Percentiles rank a stretch among this genome's conserved stretches.
These are phyloP conservation scores for Lyophyllum decastes DNA, from an alignment of 768 basidiomycete genomes.

Conservation along the genomic window DNA sequence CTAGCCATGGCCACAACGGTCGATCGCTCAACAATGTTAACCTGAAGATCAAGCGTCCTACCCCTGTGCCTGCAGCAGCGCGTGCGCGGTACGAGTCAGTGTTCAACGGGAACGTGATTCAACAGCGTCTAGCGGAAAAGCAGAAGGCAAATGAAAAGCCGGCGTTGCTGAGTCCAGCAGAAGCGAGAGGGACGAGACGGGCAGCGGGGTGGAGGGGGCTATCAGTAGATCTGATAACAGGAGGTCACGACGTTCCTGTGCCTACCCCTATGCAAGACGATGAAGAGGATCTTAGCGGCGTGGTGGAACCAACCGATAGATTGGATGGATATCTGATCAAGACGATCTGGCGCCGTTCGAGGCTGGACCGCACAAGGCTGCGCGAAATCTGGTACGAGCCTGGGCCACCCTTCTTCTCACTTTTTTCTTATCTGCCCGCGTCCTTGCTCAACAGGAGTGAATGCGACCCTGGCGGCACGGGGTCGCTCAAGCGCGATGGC, in stretches of 20 bases:
- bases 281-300: slow-evolving; percentile 30
- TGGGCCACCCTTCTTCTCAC: neutral
- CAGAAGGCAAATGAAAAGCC: slow-evolving; percentile 32
- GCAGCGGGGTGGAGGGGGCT: slow-evolving; percentile 76
- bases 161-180: slow-evolving; percentile 33
- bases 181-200: slow-evolving; percentile 47
- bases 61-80: slow-evolving; percentile 67
- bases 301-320: slow-evolving; percentile 42
- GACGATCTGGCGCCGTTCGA: slow-evolving; percentile 64
- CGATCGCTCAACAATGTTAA: slow-evolving; percentile 11
- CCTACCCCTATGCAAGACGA: slow-evolving; percentile 14
- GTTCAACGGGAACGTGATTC: slow-evolving; percentile 61
- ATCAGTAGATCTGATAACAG: slow-evolving; percentile 66
- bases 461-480: slow-evolving; percentile 57
- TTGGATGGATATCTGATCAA: slow-evolving; percentile 59
- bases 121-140: slow-evolving; percentile 43
- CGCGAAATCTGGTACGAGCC: slow-evolving; percentile 64
- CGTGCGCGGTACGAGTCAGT: slow-evolving; percentile 67
- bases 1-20: slow-evolving; percentile 19
- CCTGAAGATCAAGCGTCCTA: slow-evolving; percentile 47
- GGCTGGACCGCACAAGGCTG: slow-evolving; percentile 52
- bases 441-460: slow-evolving; percentile 54
- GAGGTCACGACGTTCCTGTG: slow-evolving; percentile 26
- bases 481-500: slow-evolving; percentile 61
- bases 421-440: neutral